These are phyloP conservation scores for Aspergillus fumigatiaffinis DNA, from an alignment of 2,329 filamentous ascomycete genomes.

Conservation along the genomic window DNA sequence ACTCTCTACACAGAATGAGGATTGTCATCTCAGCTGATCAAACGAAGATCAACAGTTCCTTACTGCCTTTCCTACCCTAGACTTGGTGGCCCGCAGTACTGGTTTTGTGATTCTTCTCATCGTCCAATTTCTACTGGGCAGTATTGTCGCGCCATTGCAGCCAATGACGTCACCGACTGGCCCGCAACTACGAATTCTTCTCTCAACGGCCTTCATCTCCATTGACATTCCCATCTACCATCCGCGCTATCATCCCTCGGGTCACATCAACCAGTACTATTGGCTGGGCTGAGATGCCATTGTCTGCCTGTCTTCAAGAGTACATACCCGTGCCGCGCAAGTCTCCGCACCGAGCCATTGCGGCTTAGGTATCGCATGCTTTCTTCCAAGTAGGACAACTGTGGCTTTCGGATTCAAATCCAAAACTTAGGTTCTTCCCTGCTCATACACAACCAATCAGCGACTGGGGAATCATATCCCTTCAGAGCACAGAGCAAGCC, in stretches of 20 bases:
- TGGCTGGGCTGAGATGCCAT: not conserved
- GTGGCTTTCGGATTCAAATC: not conserved
- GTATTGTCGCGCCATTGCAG: not conserved
- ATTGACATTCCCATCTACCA: not conserved
- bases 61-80: no score
- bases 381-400: not conserved
- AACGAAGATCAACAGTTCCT: no score
- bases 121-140: not conserved
- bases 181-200: not conserved
- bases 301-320: not conserved
- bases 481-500: not conserved
- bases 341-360: not conserved
- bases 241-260: not conserved
- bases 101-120: no score
- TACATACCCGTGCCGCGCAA: not conserved
- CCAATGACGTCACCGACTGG: not conserved
- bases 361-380: not conserved
- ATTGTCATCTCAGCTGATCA: no score
- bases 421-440: not conserved
- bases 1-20: no score
- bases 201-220: no score
- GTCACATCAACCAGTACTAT: not conserved
- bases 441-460: not conserved
- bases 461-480: not conserved
- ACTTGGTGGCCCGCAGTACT: no score